These are phyloP conservation scores for Penicillium sp. DNA, from an alignment of 2,329 filamentous ascomycete species.

Conservation along the genomic window DNA sequence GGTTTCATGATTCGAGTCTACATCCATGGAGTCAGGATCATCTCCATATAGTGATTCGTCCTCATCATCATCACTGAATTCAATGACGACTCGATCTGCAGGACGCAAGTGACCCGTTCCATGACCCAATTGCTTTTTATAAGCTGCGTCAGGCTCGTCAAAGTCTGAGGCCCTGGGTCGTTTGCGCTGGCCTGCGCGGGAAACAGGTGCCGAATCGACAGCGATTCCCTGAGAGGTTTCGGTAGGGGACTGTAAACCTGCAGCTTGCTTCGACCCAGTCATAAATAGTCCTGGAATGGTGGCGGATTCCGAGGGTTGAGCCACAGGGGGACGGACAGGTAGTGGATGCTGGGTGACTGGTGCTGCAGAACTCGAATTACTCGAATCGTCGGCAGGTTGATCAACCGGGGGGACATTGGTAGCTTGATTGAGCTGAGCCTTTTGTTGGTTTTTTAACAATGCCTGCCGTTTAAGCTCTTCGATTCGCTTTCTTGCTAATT, in stretches of 20 bases:
- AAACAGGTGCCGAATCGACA: conserved; percentile 23
- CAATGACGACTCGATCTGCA: conserved; percentile 70
- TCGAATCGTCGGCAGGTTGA: not conserved
- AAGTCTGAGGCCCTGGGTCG: conserved; percentile 70
- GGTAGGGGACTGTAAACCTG: conserved; percentile 2
- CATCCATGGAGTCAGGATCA: conserved; percentile 31
- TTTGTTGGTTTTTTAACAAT: conserved; percentile 41
- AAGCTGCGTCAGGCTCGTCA: conserved; percentile 53
- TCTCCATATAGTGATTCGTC: conserved; percentile 52
- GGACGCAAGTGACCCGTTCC: conserved; percentile 39
- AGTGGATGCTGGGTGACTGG: conserved; percentile 36
- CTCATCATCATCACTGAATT: conserved; percentile 73
- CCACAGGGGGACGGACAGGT: conserved; percentile 37
- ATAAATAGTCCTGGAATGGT: conserved; percentile 57
- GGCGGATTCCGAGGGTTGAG: conserved; percentile 30
- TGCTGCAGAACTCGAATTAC: not conserved
- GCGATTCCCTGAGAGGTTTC: conserved; percentile 12
- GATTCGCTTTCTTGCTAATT: conserved; percentile 74
- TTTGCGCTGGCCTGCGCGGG: conserved; percentile 45
- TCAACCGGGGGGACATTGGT: not conserved
- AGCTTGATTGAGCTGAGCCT: conserved; percentile 16
- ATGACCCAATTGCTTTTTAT: conserved; percentile 65
- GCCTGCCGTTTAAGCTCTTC: conserved; percentile 65
- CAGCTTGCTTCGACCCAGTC: conserved; percentile 28
- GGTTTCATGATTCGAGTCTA: conserved; percentile 17